phyloP scores from a whole-genome alignment of 2,329 filamentous ascomycete species.

The Scedosporium minutisporum region DNA sequence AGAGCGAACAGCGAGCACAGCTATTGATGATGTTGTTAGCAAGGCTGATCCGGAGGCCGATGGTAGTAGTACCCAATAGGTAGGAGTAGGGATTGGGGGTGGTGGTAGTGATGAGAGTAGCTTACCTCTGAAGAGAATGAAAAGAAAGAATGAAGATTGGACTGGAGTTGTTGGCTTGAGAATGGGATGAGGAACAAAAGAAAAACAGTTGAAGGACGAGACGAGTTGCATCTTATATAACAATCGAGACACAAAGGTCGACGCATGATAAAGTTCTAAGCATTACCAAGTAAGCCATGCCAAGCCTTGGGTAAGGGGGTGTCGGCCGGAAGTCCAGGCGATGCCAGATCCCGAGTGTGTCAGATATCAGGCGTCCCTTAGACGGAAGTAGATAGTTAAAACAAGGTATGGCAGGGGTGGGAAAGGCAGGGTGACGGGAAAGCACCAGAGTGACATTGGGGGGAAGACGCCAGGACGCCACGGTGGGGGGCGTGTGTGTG shows the following conservation, averaged over 20 bases:
- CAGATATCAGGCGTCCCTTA: conserved; percentile 23
- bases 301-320: conserved; percentile 8
- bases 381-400: conserved; percentile 21
- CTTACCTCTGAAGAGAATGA: conserved; percentile 38
- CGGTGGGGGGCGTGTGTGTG: background rate
- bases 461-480: background rate
- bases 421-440: background rate
- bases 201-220: conserved; percentile 15
- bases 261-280: background rate
- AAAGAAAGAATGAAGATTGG: conserved; percentile 27
- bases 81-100: too few relatives aligned
- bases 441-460: background rate
- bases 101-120: background rate
- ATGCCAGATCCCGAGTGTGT: conserved; percentile 30
- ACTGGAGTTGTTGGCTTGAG: conserved; percentile 23
- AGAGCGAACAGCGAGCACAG: conserved; percentile 39
- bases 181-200: conserved; percentile 11
- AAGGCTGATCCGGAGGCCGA: background rate
- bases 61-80: too few relatives aligned
- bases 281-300: conserved; percentile 2
- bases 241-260: background rate
- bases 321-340: conserved; percentile 18
- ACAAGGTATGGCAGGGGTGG: conserved; percentile 13
- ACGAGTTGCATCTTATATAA: conserved; percentile 27
- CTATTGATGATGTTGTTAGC: conserved; percentile 19